Conservation (phyloP, 768 basidiomycete species). For the Lactarius akahatsu region DNA sequence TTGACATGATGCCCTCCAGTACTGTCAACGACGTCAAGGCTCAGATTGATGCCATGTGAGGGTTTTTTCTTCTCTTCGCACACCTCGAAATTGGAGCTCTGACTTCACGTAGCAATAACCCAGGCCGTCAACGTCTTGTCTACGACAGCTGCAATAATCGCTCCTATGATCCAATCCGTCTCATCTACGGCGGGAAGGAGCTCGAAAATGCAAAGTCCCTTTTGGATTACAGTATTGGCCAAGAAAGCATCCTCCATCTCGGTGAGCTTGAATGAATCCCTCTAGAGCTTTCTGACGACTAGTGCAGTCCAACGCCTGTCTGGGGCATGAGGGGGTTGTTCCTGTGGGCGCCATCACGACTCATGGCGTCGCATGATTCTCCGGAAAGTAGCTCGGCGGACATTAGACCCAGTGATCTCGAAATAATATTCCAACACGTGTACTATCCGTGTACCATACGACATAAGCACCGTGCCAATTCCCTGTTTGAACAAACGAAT, state of each 20-base stretch:
- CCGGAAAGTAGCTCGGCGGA: neutral
- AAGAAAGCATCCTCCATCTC: neutral
- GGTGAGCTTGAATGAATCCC: neutral
- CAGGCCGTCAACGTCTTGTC: neutral
- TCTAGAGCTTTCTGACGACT: neutral
- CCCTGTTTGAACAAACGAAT: neutral
- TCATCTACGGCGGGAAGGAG: neutral
- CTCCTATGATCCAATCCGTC: neutral
- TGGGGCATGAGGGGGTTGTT: neutral
- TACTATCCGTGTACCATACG: neutral
- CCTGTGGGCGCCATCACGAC: neutral
- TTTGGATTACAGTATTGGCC: neutral
- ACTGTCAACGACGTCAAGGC: neutral
- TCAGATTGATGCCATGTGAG: neutral
- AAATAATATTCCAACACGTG: slow-evolving; percentile 31
- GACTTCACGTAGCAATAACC: neutral
- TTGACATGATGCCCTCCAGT: neutral
- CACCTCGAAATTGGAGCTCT: neutral
- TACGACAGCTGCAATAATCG: neutral
- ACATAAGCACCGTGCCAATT: neutral
- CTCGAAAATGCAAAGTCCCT: neutral
- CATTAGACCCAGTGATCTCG: neutral
- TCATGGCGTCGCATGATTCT: neutral
- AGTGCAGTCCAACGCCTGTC: neutral
- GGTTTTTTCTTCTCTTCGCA: neutral